Conservation (phyloP, 2,329 filamentous ascomycete genomes). For the Emericellopsis atlantica region DNA sequence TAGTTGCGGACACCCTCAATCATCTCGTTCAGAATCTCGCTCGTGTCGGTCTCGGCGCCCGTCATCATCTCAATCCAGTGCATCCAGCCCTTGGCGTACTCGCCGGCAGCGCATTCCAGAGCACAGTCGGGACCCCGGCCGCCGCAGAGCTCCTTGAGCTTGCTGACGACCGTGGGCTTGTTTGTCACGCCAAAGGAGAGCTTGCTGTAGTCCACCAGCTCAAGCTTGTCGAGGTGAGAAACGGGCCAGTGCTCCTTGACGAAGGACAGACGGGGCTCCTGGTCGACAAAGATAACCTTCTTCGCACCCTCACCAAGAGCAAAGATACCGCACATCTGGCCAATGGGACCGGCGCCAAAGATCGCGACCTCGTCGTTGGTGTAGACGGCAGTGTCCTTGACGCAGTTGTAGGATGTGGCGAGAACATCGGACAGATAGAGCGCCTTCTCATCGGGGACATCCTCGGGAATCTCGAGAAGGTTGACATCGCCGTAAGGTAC, state of each 20-base stretch:
- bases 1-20: conserved; percentile 60
- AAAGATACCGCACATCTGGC: conserved; percentile 73
- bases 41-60: conserved; percentile 74
- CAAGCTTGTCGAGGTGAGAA: conserved; percentile 37
- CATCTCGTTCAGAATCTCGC: conserved; percentile 71
- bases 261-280: conserved; percentile 56
- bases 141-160: conserved; percentile 60
- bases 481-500: conserved; percentile 75
- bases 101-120: conserved; percentile 53
- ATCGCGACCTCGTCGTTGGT: conserved; percentile 66
- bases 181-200: conserved; percentile 43
- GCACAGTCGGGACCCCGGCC: conserved; percentile 63
- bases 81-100: conserved; percentile 49
- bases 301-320: conserved; percentile 60
- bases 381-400: conserved; percentile 75
- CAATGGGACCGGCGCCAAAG: conserved; percentile 78
- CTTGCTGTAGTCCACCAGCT: conserved; percentile 55
- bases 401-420: conserved; percentile 66
- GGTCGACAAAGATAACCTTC: conserved; percentile 70
- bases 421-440: conserved; percentile 75
- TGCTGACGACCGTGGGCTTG: conserved; percentile 52
- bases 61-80: conserved; percentile 44
- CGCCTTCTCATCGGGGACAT: conserved; percentile 73
- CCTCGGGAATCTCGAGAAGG: conserved; percentile 63
- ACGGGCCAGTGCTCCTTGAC: conserved; percentile 48